phyloP scores from a whole-genome alignment of 2,329 filamentous ascomycete species.

The Clarireedia paspali region DNA sequence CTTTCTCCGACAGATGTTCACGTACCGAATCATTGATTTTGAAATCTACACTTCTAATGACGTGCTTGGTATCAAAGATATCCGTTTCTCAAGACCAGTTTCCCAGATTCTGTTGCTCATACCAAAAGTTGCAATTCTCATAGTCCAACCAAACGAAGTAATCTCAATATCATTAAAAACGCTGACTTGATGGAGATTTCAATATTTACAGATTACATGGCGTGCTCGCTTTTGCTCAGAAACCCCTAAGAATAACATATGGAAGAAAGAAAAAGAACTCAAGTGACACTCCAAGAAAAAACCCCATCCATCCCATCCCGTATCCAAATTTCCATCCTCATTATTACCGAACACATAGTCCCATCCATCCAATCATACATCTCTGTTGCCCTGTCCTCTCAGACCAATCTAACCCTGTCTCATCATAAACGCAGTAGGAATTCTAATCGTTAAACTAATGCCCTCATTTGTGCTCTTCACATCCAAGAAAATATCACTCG shows the following conservation, averaged over 20 bases:
- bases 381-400: background rate
- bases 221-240: background rate
- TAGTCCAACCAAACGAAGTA: too few relatives aligned
- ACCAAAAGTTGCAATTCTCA: too few relatives aligned
- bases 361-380: background rate
- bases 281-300: too few relatives aligned
- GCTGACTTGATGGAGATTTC: too few relatives aligned
- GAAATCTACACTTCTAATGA: too few relatives aligned
- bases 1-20: too few relatives aligned
- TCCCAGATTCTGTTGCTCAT: too few relatives aligned
- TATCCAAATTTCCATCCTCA: slow-evolving; percentile 57
- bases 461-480: slow-evolving; percentile 10
- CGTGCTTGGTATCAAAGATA: too few relatives aligned
- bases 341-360: slow-evolving; percentile 38
- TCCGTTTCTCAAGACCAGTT: too few relatives aligned
- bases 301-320: slow-evolving; percentile 57
- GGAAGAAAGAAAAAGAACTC: slow-evolving; percentile 50
- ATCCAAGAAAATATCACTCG: slow-evolving; percentile 10
- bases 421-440: slow-evolving; percentile 10
- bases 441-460: slow-evolving; percentile 7
- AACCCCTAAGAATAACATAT: slow-evolving; percentile 36
- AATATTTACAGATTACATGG: too few relatives aligned
- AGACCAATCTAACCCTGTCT: background rate
- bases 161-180: too few relatives aligned
- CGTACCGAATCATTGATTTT: too few relatives aligned